Conservation (phyloP, 1,284 basidiomycete species). For the Taiwanofungus camphoratus region DNA sequence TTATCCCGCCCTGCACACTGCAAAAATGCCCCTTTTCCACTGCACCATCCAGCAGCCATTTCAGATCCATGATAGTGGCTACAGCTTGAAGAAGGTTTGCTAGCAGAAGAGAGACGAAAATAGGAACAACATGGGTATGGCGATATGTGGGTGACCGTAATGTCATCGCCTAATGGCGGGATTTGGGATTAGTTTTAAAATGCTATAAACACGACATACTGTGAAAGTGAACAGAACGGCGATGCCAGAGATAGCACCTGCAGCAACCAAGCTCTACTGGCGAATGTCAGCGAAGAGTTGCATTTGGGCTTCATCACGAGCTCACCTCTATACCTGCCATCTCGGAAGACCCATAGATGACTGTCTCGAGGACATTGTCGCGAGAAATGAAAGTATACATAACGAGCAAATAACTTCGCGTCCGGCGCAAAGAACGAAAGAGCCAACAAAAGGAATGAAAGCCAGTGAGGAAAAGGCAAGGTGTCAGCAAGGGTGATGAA, state of each 20-base stretch:
- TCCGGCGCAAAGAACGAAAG: conserved; percentile 8
- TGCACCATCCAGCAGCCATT: conserved; percentile 33
- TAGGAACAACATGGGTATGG: conserved; percentile 28
- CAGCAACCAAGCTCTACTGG: conserved; percentile 21
- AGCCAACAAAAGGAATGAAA: conserved; percentile 6
- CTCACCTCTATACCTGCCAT: conserved; percentile 17
- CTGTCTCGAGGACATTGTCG: conserved; percentile 1
- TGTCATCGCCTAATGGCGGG: conserved; percentile 14
- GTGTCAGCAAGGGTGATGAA: no score
- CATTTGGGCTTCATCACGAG: neutral
- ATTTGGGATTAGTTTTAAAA: neutral
- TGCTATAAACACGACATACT: conserved; percentile 12
- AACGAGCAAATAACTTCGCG: conserved; percentile 6
- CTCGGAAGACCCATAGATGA: conserved; percentile 14
- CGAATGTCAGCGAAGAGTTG: neutral
- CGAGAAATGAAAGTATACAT: conserved; percentile 1
- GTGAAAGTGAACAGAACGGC: conserved; percentile 20
- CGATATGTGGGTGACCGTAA: conserved; percentile 17
- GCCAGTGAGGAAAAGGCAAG: no score
- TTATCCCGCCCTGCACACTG: conserved; percentile 36
- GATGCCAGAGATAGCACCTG: conserved; percentile 22
- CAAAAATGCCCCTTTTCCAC: conserved; percentile 33
- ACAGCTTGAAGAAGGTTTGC: conserved; percentile 38
- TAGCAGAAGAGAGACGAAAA: conserved; percentile 34
- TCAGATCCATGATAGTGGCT: conserved; percentile 34